A percentile compares a stretch with the other conserved stretches of the same genome.
These are phyloP conservation scores for Ophiocordyceps camponoti-rufipedis DNA, from an alignment of 2,329 filamentous ascomycete species.

Conservation along the genomic window DNA sequence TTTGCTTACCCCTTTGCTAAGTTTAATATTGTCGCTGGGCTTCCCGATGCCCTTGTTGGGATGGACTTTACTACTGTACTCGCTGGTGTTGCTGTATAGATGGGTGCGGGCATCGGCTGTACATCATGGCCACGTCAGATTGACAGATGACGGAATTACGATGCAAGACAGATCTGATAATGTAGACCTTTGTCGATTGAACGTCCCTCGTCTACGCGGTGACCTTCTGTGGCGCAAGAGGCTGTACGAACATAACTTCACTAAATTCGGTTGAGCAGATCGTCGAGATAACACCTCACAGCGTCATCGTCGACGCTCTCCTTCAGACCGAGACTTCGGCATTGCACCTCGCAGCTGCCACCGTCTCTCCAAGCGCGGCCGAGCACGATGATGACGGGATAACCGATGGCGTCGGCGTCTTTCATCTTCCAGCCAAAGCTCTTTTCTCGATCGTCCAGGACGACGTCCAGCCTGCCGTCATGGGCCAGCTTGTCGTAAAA, in stretches of 20 bases:
- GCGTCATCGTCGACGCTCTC: slow-evolving; percentile 33
- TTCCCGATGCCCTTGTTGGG: no score
- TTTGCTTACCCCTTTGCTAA: not conserved
- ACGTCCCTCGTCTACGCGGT: no score
- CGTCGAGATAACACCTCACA: slow-evolving; percentile 25
- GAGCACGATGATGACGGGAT: slow-evolving; percentile 65
- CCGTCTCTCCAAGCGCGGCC: slow-evolving; percentile 49
- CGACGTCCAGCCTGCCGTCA: slow-evolving; percentile 31
- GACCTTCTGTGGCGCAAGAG: no score
- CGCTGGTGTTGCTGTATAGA: not conserved
- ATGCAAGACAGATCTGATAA: not conserved
- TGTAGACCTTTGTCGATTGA: not conserved
- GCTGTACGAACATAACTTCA: not conserved
- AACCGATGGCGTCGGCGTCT: slow-evolving; percentile 80
- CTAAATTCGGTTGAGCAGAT: slow-evolving; percentile 30
- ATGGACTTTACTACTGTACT: not conserved
- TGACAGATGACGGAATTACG: not conserved
- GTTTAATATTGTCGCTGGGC: not conserved
- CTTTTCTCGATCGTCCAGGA: slow-evolving; percentile 56
- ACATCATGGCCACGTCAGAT: not conserved
- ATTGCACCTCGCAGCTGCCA: slow-evolving; percentile 58
- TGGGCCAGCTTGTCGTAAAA: slow-evolving; percentile 44
- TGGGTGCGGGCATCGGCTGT: not conserved
- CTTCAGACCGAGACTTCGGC: slow-evolving; percentile 45
- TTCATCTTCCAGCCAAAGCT: slow-evolving; percentile 69